Conservation (phyloP, 1,284 basidiomycete genomes). For the Bondarzewia mesenterica region DNA sequence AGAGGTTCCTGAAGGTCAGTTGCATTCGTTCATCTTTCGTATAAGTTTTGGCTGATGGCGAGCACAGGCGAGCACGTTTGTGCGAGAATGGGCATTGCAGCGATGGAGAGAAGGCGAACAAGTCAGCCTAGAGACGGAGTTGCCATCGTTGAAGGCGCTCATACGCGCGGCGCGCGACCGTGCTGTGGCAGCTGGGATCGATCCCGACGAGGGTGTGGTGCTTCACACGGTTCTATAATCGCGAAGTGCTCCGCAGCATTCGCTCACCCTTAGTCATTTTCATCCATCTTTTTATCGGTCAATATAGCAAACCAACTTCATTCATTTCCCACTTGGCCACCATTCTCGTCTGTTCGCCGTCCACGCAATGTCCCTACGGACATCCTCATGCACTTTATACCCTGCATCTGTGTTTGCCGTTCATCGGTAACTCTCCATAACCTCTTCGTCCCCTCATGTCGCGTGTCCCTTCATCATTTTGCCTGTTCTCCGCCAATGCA, state of each 20-base stretch:
- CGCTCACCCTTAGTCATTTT: slow-evolving; percentile 4
- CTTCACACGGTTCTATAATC: slow-evolving; percentile 4
- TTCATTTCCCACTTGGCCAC: neutral
- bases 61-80: slow-evolving; percentile 48
- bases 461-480: neutral
- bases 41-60: slow-evolving; percentile 5
- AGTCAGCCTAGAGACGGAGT: slow-evolving; percentile 43
- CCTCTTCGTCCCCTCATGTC: neutral
- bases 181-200: slow-evolving; percentile 12
- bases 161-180: slow-evolving; percentile 31
- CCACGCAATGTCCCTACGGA: neutral
- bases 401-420: neutral
- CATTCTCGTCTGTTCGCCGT: neutral
- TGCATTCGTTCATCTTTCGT: neutral
- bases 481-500: neutral
- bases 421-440: no score
- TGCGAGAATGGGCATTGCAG: slow-evolving; percentile 54
- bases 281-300: slow-evolving; percentile 13
- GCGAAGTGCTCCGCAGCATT: neutral
- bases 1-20: slow-evolving; percentile 78
- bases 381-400: neutral
- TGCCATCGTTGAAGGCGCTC: slow-evolving; percentile 45
- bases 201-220: slow-evolving; percentile 12
- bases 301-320: slow-evolving; percentile 9
- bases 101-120: slow-evolving; percentile 48